Evolutionary conservation across 2,329 filamentous ascomycete species (phyloP).

Genomic region (Shiraia sp.): DNA sequence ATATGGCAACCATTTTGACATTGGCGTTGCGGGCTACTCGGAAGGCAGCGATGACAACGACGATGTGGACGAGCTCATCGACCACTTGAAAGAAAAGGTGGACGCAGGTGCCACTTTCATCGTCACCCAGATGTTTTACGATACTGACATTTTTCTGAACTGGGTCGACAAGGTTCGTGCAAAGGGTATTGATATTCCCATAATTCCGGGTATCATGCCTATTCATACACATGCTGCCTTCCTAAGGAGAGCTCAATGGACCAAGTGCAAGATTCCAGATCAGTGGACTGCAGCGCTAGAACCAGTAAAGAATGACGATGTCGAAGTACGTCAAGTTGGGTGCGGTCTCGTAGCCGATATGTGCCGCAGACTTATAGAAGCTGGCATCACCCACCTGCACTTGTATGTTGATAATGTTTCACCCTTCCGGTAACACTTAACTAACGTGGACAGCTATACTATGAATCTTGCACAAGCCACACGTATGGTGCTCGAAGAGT

Average conservation of each 20-base stretch:
- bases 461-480: constrained; percentile 98
- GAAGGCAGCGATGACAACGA: constrained; percentile 94
- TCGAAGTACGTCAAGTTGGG: constrained; percentile 86
- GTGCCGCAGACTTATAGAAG: constrained; percentile 82
- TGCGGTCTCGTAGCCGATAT: constrained; percentile 85
- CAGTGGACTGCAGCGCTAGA: constrained; percentile 82
- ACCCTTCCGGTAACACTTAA: background rate
- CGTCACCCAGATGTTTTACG: constrained; percentile 99
- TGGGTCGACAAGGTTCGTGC: constrained; percentile 89
- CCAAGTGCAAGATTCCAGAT: constrained; percentile 80
- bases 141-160: constrained; percentile 88
- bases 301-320: constrained; percentile 95
- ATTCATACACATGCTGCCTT: constrained; percentile 97
- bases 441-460: constrained; percentile 67
- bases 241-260: constrained; percentile 85
- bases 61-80: constrained; percentile 80
- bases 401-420: constrained; percentile 60
- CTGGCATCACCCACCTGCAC: constrained; percentile 85
- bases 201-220: constrained; percentile 87
- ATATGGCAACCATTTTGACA: constrained; percentile 92
- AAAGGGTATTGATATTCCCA: constrained; percentile 80
- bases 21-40: constrained; percentile 94
- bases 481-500: constrained; percentile 88
- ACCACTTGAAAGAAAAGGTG: constrained; percentile 95
- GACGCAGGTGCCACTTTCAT: constrained; percentile 93